These are phyloP conservation scores for Aquilaria malaccensis DNA, from an alignment of 345 rosid genomes.

Conservation along the genomic window DNA sequence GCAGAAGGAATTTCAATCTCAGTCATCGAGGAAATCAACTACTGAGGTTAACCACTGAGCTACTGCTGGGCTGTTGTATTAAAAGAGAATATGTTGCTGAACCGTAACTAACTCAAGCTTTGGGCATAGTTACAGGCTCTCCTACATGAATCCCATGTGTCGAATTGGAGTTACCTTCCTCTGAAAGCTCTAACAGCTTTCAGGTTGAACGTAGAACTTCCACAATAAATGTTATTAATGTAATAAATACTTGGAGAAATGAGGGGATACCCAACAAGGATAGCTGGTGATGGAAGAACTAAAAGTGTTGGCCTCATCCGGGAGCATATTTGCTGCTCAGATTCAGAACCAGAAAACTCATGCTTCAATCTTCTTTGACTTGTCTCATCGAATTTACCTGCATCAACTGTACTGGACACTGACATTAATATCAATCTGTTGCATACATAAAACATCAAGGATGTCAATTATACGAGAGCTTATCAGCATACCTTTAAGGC, in stretches of 20 bases:
- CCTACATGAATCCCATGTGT: too few species aligned
- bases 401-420: constrained; percentile 44
- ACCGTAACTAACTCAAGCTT: too few species aligned
- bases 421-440: constrained; percentile 17
- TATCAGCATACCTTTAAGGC: constrained; percentile 36
- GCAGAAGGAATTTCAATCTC: too few species aligned
- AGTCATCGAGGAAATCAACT: too few species aligned
- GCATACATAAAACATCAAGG: constrained; percentile 7
- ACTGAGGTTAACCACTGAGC: too few species aligned
- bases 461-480: background rate
- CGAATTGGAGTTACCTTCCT: too few species aligned
- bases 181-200: too few species aligned
- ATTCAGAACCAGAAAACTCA: constrained; percentile 57
- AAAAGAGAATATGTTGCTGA: too few species aligned
- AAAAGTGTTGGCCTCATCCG: constrained; percentile 62
- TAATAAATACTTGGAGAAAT: background rate
- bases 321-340: constrained; percentile 41
- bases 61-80: too few species aligned
- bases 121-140: too few species aligned
- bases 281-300: constrained; percentile 87
- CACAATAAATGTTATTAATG: too few species aligned
- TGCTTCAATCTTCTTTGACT: constrained; percentile 60
- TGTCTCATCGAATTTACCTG: constrained; percentile 60
- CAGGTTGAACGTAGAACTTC: background rate
- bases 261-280: constrained; percentile 82